Evolutionary conservation across 179 eudicot species (phyloP), one percentile per base, ranked within the genome.

Genomic region (Patellifolia procumbens): DNA sequence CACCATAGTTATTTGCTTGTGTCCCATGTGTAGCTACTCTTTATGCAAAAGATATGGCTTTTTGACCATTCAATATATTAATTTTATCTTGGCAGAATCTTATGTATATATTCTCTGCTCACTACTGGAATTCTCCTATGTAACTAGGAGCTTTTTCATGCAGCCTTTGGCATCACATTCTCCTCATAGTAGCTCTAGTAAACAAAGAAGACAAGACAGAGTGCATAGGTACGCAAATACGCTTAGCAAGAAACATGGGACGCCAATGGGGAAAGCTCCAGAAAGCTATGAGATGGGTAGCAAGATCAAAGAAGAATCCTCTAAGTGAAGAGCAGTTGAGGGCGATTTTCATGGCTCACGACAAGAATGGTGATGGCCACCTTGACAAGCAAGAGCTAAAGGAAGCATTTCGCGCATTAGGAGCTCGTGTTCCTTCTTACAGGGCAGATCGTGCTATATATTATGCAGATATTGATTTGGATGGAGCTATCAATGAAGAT

Each of bases 381-480:
- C 88, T 85, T 20, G 79, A 81, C 58, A 85, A 58, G 75, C 68
- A 74, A 26, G 88, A 85, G 77, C 72, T 85, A 37, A 78, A 69
- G 81, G 78, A 72, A 67, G 88, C 88, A 20, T 85, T 85, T 67
- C 56, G 72, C 9, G 43, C 20, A 49, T 73, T 83, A 4, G 88
- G 88, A 29, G 67, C 88, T 5, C 74, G 70, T 35, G 17, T 70
- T 16, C 88, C 88, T 4, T 51, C 56, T n/a, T 83, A 81, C 48
- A 70, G 86, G 55, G 88, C 88, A 26, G 76, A 49, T n/a, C 77
- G 81, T 4, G 88, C 86, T 59, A 72, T 83, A 22, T 61, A 73
- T 29, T 80, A 80, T 70, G 72, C 81, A 6, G 88, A 85, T 73
- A 78, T 83, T 24, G 86, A 85, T 26, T 48, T 71, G 29, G 88